Evolutionary conservation across 345 rosid genomes (phyloP), one percentile per base, ranked within the genome.

Genomic region (Pistacia integerrima): DNA sequence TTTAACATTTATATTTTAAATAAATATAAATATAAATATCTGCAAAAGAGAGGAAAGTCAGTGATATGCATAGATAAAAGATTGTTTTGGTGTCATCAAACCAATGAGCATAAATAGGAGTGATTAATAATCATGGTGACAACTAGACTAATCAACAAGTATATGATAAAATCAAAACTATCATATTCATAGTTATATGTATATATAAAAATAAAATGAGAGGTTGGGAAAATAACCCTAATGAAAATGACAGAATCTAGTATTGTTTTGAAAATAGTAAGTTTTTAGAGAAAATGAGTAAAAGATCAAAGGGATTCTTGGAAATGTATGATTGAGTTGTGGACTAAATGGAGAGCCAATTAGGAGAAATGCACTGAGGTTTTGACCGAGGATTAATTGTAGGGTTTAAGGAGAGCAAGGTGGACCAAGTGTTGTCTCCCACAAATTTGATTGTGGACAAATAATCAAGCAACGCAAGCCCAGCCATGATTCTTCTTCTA

Each of bases 401-500:
- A 85, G 80, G 87, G 84, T 77, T 81, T 73, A 75, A 66, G 83
- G 79, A 66, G 78, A 81, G 81, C 85, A 82, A 73, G 57, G 85
- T 76, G 92, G 89, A 78, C 87, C 85, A 78, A 51, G 72, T 41
- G 20, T 57, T 89, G 89, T 84, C 78, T 69, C 80, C 89, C 89
- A 85, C 92, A 77, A 79, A 72, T 58, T 72, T 56, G 28, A 46
- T 76, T 73, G 80, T 72, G 64, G 77, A 69, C 72, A 72, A 77
- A 69, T 75, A 65, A 78, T 77, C 6, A 41, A 41, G 8, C 9
- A 41, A 41, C 6, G 8, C 46, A 41, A 41, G 8, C 46, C 70
- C 80, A 69, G 64, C 70, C 67, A 67, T 75, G 80, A 84, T 78
- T 82, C 78, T 67, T 71, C 72, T 58, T 41, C 46, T 1, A 41